These are phyloP conservation scores for Colletotrichum tofieldiae DNA, from an alignment of 2,329 filamentous ascomycete genomes.

Conservation along the genomic window DNA sequence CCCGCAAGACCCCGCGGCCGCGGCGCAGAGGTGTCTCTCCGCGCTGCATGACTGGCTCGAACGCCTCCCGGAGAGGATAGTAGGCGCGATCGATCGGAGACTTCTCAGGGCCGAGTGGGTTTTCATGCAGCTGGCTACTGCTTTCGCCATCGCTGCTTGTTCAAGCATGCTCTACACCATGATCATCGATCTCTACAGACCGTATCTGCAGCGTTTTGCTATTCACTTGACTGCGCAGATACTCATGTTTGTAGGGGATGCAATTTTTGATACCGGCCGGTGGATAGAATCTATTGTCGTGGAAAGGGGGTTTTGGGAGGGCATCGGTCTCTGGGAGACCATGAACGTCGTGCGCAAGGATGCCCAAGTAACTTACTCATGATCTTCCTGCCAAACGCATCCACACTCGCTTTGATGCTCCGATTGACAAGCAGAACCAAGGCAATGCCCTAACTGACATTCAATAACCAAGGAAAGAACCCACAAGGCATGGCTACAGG, in stretches of 20 bases:
- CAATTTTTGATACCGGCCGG: background rate
- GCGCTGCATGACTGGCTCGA: background rate
- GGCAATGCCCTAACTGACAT: background rate
- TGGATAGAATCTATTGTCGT: slow-evolving; percentile 15
- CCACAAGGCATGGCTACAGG: background rate
- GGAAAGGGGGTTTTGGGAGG: slow-evolving; percentile 5
- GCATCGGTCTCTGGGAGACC: background rate
- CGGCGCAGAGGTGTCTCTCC: background rate
- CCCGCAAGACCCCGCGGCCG: background rate
- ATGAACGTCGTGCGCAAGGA: background rate
- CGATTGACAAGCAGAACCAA: background rate
- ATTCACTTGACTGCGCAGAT: background rate
- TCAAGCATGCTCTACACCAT: slow-evolving; percentile 45
- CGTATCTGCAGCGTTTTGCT: background rate
- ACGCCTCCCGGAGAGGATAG: background rate
- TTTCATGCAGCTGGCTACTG: slow-evolving; percentile 20
- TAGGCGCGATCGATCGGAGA: slow-evolving; percentile 9
- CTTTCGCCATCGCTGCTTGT: slow-evolving; percentile 40
- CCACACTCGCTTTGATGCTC: background rate
- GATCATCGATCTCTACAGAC: slow-evolving; percentile 9
- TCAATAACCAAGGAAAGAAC: background rate
- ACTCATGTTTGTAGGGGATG: slow-evolving; percentile 10
- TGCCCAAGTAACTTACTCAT: background rate
- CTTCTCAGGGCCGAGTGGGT: slow-evolving; percentile 11
- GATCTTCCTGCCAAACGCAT: background rate